Conservation (phyloP, 805 yeast species). For the Henningerozyma blattae region DNA sequence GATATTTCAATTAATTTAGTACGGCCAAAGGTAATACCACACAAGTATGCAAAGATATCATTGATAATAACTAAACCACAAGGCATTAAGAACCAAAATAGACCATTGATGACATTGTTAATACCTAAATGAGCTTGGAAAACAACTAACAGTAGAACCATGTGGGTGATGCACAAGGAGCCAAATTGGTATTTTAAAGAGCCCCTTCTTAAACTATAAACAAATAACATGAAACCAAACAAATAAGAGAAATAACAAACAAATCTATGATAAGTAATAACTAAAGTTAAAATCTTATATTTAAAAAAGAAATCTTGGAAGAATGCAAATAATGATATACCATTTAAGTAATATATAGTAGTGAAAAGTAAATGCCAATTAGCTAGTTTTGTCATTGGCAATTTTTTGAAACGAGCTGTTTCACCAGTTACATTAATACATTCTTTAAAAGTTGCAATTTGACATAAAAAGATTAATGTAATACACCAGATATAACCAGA, state of each 20-base stretch:
- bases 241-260: constrained; percentile 75
- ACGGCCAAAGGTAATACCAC: constrained; percentile 92
- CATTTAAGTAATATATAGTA: constrained; percentile 83
- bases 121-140: constrained; percentile 91
- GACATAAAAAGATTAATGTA: constrained; percentile 55
- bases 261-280: constrained; percentile 72
- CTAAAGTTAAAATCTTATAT: constrained; percentile 34
- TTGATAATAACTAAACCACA: constrained; percentile 85
- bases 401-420: constrained; percentile 70
- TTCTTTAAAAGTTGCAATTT: constrained; percentile 79
- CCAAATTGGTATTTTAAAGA: constrained; percentile 86
- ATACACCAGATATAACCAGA: constrained; percentile 83
- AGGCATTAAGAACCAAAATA: constrained; percentile 91
- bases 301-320: constrained; percentile 34
- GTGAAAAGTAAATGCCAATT: constrained; percentile 88
- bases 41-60: constrained; percentile 91
- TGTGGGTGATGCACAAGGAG: constrained; percentile 86
- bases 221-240: constrained; percentile 82
- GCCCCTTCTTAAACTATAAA: constrained; percentile 79
- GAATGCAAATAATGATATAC: constrained; percentile 65
- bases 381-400: constrained; percentile 72
- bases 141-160: constrained; percentile 82
- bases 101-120: constrained; percentile 77
- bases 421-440: constrained; percentile 73
- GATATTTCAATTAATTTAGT: constrained; percentile 88